Base-by-base conservation (phyloP, 768 basidiomycete species). In the Serpula lacrymans region DNA sequence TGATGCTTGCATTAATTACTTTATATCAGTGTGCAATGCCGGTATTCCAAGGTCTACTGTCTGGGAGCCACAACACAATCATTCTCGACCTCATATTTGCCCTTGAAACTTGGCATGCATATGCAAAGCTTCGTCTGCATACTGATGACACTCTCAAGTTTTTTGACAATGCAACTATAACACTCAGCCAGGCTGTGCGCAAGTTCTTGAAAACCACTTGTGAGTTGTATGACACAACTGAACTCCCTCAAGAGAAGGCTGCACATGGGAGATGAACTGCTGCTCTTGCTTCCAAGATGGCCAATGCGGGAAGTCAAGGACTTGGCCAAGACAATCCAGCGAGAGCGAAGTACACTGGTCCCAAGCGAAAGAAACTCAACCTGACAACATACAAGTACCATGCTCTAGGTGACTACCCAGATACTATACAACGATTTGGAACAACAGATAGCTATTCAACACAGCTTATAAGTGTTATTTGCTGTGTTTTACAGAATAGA, bases 1-100 rank as follows among this genome's bases (percentile, higher is more conserved):
- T 12, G 13, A 12, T 10, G 17, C 26, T 5, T n/a, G 12, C 14
- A 27, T 29, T 29, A 29, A 20, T 37, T 25, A 42, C 28, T 21
- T 18, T 26, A 18, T 12, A 11, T 5, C 35, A 67, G 66, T 63
- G 63, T 27, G 48, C 59, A 2, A 48, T 68, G 5, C 67, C 70
- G 0, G 60, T 53, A 9, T 66, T 70, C 35, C 63, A 70, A n/a
- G 64, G 57, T 5, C 56, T 72, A 0, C 51, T 69, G 2, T 52
- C 52, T 7, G 45, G 52, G 7, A 37, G 28, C 1, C 45, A 61
- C 39, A 46, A 65, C 33, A 37, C 29, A 4, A 37, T 44, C 6
- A 24, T 62, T 17, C 32, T 50, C 5, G 41, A 51, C 11, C 43
- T 68, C 2, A 37, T 64, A 0, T 66, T 63, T 43, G 45, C 42